Evolutionary conservation across 352 stramenopile species (phyloP).

Genomic region (Phytophthora cactorum): DNA sequence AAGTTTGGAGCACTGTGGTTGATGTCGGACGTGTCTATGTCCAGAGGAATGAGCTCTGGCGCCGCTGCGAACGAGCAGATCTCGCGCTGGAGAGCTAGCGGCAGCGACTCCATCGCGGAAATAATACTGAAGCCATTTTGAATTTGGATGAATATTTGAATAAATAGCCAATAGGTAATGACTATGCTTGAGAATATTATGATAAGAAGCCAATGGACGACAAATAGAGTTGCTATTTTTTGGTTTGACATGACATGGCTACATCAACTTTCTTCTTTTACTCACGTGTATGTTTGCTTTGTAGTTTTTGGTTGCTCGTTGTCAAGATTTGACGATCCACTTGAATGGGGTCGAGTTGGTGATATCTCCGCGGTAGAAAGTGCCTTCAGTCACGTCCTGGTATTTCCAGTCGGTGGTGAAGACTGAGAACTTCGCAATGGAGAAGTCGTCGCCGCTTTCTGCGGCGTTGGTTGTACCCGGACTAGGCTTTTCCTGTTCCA

Average conservation of each 20-base stretch:
- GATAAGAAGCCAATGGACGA: too few relatives aligned
- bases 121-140: neutral
- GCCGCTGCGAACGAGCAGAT: constrained; percentile 44
- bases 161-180: too few relatives aligned
- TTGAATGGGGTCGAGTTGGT: constrained; percentile 31
- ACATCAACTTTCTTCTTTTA: neutral
- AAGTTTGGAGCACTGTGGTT: constrained; percentile 24
- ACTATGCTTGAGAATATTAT: too few relatives aligned
- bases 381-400: constrained; percentile 44
- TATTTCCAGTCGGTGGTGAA: constrained; percentile 50
- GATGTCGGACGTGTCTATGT: neutral
- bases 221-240: neutral
- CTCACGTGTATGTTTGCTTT: neutral
- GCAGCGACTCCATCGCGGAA: constrained; percentile 35
- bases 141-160: neutral
- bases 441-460: constrained; percentile 20
- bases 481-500: constrained; percentile 38
- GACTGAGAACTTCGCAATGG: constrained; percentile 48
- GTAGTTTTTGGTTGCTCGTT: neutral
- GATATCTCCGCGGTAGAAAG: constrained; percentile 54
- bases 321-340: constrained; percentile 36
- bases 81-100: constrained; percentile 38
- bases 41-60: constrained; percentile 44
- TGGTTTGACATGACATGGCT: too few relatives aligned
- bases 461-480: constrained; percentile 19